phyloP scores from a whole-genome alignment of 163 green algal genomes.

The Chlamydomonas reinhardtii region DNA sequence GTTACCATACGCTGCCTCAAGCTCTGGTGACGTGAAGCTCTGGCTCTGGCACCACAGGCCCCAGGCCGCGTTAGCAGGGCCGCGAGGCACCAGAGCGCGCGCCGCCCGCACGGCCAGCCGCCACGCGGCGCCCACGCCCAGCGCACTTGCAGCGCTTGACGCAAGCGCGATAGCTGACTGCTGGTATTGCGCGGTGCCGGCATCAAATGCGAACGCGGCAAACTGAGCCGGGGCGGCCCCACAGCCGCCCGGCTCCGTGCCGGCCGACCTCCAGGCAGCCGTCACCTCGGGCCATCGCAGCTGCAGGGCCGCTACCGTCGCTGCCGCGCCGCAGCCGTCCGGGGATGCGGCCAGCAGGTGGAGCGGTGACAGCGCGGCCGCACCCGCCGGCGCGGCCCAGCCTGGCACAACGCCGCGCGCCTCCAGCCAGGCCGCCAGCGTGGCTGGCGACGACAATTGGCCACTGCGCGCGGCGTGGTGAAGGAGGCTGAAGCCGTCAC shows the following conservation, averaged over 20 bases:
- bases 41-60: neutral
- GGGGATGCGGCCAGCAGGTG: conserved; percentile 14
- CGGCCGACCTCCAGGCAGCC: neutral
- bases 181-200: no score
- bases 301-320: neutral
- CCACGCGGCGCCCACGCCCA: conserved; percentile 6
- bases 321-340: neutral
- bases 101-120: neutral
- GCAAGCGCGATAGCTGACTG: neutral
- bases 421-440: conserved; percentile 26
- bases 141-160: neutral
- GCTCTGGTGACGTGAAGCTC: neutral
- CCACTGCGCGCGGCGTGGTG: conserved; percentile 27
- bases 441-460: neutral
- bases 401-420: neutral
- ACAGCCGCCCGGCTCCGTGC: neutral
- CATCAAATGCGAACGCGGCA: neutral
- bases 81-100: neutral
- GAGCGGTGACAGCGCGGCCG: conserved; percentile 1
- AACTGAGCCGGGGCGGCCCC: neutral
- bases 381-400: neutral
- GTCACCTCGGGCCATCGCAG: conserved; percentile 11
- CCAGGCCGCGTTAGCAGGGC: no score
- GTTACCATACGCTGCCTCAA: conserved; percentile 8
- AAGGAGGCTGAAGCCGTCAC: conserved; percentile 9